phyloP scores from a whole-genome alignment of 257 asterid genomes.

The Prunella vulgaris region DNA sequence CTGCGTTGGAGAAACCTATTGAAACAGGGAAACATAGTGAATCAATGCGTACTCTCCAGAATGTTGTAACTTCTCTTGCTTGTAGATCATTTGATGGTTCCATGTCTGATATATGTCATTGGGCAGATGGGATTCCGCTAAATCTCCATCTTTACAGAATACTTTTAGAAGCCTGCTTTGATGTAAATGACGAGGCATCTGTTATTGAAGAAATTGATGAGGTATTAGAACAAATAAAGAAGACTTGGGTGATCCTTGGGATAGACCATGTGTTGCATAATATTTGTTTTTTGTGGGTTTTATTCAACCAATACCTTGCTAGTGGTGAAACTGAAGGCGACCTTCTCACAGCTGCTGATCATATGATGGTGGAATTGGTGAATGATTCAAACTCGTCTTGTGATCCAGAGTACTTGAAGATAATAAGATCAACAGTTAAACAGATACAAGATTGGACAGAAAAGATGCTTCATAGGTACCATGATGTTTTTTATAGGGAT shows the following conservation, averaged over 20 bases:
- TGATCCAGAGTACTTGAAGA: constrained; percentile 50
- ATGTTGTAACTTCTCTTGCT: constrained; percentile 55
- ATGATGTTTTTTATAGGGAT: constrained; percentile 60
- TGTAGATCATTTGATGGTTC: constrained; percentile 79
- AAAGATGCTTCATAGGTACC: constrained; percentile 58
- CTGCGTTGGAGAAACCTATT: constrained; percentile 51
- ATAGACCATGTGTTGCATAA: constrained; percentile 60
- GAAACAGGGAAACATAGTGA: constrained; percentile 69
- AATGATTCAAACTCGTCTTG: constrained; percentile 39
- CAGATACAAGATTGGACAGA: constrained; percentile 69
- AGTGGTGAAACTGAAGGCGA: constrained; percentile 63
- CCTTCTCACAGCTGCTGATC: constrained; percentile 64
- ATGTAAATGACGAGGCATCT: constrained; percentile 55
- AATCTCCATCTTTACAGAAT: constrained; percentile 63
- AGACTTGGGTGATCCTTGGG: constrained; percentile 80
- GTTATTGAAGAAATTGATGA: constrained; percentile 88
- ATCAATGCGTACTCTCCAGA: constrained; percentile 51
- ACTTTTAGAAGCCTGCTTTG: constrained; percentile 79
- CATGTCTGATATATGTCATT: constrained; percentile 62
- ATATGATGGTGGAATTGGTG: constrained; percentile 58
- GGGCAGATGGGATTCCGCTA: constrained; percentile 93
- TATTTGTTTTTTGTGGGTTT: constrained; percentile 77
- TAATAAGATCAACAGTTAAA: constrained; percentile 39
- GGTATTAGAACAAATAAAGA: constrained; percentile 71
- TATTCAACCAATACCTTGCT: constrained; percentile 52